These are phyloP conservation scores for Cryphonectria parasitica DNA, from an alignment of 2,329 filamentous ascomycete genomes.

Conservation along the genomic window DNA sequence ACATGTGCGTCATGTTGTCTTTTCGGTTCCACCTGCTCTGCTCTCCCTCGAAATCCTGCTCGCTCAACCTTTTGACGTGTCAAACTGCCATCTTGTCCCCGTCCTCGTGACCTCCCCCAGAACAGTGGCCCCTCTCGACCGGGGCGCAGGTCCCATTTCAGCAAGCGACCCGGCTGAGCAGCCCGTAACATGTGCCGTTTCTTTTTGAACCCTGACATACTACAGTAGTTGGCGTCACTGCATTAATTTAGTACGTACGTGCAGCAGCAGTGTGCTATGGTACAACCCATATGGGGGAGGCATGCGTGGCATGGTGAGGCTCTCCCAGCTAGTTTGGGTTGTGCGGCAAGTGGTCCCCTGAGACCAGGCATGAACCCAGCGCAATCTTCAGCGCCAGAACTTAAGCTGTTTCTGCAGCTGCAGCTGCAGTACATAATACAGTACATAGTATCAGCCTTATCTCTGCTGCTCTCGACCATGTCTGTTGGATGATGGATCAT, in stretches of 20 bases:
- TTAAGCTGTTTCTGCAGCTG: too few species aligned
- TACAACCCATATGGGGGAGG: not conserved
- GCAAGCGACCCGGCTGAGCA: not conserved
- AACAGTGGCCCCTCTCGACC: not conserved
- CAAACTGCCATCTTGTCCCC: not conserved
- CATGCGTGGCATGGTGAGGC: too few species aligned
- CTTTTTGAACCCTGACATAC: not conserved
- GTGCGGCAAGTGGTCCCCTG: too few species aligned
- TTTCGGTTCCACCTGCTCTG: not conserved
- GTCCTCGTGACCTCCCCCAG: not conserved
- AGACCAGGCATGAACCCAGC: slow-evolving; percentile 1
- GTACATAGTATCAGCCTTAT: too few species aligned
- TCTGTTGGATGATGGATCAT: not conserved
- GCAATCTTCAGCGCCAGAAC: slow-evolving; percentile 1
- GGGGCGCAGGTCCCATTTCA: not conserved
- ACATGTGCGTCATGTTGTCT: not conserved
- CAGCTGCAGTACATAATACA: too few species aligned
- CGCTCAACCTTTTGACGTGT: not conserved
- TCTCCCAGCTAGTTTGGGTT: not conserved
- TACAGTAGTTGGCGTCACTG: not conserved
- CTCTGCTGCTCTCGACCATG: too few species aligned
- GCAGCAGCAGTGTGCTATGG: too few species aligned
- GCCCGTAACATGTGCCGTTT: not conserved
- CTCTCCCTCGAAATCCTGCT: not conserved
- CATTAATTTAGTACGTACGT: not conserved